Base-by-base conservation (phyloP, 1,284 basidiomycete species). In the Sporisorium graminicola region DNA sequence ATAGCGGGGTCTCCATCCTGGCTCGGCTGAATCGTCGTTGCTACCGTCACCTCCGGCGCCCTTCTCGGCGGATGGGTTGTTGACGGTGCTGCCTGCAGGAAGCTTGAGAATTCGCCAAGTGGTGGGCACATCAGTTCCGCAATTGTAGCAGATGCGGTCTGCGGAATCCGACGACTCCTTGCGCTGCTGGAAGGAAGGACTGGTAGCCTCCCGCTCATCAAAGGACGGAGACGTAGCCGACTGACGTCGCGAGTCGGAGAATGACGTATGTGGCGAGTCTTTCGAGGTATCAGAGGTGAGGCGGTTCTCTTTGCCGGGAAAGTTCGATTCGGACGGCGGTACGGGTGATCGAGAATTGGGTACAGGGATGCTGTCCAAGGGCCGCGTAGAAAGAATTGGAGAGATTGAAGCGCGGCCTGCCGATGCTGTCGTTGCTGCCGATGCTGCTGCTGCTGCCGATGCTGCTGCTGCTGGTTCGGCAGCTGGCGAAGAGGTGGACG, bases 61-160 rank as follows among this genome's bases (percentile, higher is more conserved):
- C 31, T 71, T 69, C 43, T 81, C 79, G n/a, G 72, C 71, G 8
- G 65, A 57, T 1, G 80, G 77, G 22, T 76, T 67, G 60, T 71
- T 64, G 47, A 82, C 54, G 42, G 65, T 54, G 53, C 62, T 70
- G 35, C 78, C 81, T 18, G 65, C 56, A 1, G 69, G 71, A 26
- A 83, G 69, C 46, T 59, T 61, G 18, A 82, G 58, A 46, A 80
- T 63, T 18, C 82, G 78, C 82, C 82, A 83, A 5, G 74, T 78
- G 24, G 70, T 69, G n/a, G 64, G 65, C 10, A 64, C 58, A 27
- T 65, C 59, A 3, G 72, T 70, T 13, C 82, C 82, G 54, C 82
- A 83, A 46, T 83, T 83, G 78, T 83, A 83, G 77, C 82, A 83
- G 50, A 79, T 65, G 37, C 66, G 65, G 31, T 65, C 42, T 1